Evolutionary conservation across 148 eudicot species (phyloP).

Genomic region (Dianthus caryophyllus): DNA sequence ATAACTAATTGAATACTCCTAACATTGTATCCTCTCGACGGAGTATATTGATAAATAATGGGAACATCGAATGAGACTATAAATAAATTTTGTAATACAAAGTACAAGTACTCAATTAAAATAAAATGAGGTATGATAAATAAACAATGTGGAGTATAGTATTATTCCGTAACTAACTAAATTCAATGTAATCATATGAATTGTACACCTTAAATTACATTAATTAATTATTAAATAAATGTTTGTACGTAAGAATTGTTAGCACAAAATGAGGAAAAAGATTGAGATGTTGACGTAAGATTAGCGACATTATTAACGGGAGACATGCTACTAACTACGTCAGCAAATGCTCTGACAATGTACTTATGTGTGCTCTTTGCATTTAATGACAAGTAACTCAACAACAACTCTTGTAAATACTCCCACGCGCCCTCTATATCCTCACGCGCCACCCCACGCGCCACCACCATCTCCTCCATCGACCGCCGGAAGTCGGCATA

Average conservation of each 20-base stretch:
- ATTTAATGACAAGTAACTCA: conserved; percentile 63
- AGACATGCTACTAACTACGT: conserved; percentile 56
- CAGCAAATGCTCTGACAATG: conserved; percentile 82
- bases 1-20: no score
- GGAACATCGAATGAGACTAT: no score
- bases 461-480: conserved; percentile 97
- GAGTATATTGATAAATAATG: no score
- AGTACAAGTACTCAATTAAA: no score
- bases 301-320: not conserved
- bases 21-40: no score
- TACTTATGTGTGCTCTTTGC: conserved; percentile 77
- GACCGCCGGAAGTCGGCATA: conserved; percentile 74
- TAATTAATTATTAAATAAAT: not conserved
- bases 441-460: conserved; percentile 45
- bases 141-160: no score
- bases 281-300: not conserved
- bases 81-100: no score
- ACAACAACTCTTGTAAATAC: conserved; percentile 62
- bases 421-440: conserved; percentile 56
- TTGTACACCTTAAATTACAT: no score
- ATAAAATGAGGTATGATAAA: no score
- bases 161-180: no score
- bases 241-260: not conserved
- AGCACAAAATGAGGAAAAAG: conserved; percentile 9
- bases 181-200: no score